Conservation (phyloP, 2,329 filamentous ascomycete species). For the Curvularia sp. region DNA sequence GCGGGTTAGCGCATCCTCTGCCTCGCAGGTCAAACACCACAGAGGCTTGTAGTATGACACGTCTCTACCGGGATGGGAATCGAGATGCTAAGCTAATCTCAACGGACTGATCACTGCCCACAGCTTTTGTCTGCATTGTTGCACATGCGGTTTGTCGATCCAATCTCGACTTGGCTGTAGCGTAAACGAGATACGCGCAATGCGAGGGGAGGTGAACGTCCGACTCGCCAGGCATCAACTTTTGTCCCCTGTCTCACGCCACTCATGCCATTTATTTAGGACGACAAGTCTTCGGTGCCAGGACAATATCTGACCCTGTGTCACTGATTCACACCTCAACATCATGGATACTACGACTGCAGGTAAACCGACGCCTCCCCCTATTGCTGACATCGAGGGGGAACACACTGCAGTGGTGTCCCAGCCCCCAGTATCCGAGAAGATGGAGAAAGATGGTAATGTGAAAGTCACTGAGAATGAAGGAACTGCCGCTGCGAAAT, state of each 20-base stretch:
- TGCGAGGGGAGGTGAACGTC: neutral
- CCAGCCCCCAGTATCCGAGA: conserved; percentile 9
- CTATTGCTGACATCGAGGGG: conserved; percentile 7
- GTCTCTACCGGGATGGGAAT: neutral
- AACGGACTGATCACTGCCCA: neutral
- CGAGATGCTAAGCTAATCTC: neutral
- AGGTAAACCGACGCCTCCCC: conserved; percentile 10
- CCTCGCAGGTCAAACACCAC: neutral
- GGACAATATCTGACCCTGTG: neutral
- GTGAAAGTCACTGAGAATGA: conserved; percentile 16
- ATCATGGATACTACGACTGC: conserved; percentile 4
- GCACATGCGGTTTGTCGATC: neutral
- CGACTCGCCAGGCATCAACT: neutral
- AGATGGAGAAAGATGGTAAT: neutral
- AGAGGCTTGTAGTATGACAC: neutral
- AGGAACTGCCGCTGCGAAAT: conserved; percentile 2
- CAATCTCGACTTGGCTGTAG: neutral
- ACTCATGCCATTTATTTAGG: neutral
- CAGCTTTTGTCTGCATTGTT: neutral
- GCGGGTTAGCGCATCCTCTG: conserved; percentile 14
- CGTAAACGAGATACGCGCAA: neutral
- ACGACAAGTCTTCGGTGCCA: neutral
- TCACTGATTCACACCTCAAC: neutral
- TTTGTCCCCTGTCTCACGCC: neutral
- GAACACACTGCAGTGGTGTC: conserved; percentile 9